Evolutionary conservation across 139 green algal genomes (phyloP), one percentile per base, ranked within the genome.

Genomic region (Astrephomene gubernaculifera): DNA sequence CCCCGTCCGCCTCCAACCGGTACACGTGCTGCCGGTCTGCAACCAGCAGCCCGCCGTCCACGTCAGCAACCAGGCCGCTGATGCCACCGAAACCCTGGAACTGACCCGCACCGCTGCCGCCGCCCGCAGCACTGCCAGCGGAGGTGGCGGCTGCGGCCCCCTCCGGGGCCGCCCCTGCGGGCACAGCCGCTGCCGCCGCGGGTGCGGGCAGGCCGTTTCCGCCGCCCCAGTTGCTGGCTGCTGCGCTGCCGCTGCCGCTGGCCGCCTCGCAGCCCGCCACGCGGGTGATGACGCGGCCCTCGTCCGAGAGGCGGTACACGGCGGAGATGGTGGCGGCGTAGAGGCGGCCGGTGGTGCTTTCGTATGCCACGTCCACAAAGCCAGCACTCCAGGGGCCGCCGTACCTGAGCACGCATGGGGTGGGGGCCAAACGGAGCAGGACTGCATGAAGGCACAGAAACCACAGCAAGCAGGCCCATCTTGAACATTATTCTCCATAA

Each of bases 341-440:
- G 38, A 82, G 57, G 14, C 54, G 54, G 54, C 74, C 49, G 38
- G 71, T 69, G 22, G 41, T 25, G 24, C 35, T 27, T 39, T 83
- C 76, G 57, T 73, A 83, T 7, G 76, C 60, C 41, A 83, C 61
- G 38, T 83, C 76, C 12, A 83, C 76, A 33, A 83, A 83, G 60
- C 60, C 64, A 38, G 53, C 39, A 60, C 43, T 63, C 70, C 70
- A 78, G 12, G 41, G 60, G 39, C 76, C 76, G 60, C 76, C 76
- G 60, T 83, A 83, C n/a, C 76, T 83, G 38, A 22, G 14, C 4
- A 33, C 3, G 29, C 27, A 33, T 41, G 45, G 33, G 12, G 43
- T 29, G 12, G 70, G 41, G 38, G 25, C n/a, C n/a, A n/a, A n/a
- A n/a, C n/a, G n/a, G 54, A 27, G 21, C 54, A 65, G 54, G 54